Conservation (phyloP, 768 basidiomycete species). For the Crepidotus variabilis region DNA sequence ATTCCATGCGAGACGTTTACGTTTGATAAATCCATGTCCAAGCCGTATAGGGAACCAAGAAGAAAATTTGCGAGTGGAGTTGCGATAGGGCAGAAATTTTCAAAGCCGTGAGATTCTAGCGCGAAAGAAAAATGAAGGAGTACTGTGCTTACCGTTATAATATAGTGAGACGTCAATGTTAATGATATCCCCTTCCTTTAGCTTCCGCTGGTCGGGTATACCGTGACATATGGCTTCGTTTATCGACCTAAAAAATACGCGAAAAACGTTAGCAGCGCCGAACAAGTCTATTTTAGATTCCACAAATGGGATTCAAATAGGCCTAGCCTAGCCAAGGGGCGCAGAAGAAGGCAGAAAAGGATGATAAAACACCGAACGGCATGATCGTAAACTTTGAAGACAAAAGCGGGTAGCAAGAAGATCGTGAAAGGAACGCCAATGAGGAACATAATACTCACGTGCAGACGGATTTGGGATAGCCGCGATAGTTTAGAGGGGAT, state of each 20-base stretch:
- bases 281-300: not conserved
- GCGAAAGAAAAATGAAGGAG: not conserved
- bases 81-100: not conserved
- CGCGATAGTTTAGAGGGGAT: constrained; percentile 86
- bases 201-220: constrained; percentile 81
- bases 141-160: constrained; percentile 53
- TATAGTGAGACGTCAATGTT: constrained; percentile 89
- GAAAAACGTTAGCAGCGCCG: constrained; percentile 2
- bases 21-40: too few relatives aligned
- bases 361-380: not conserved
- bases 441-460: constrained; percentile 55
- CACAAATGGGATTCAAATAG: too few relatives aligned
- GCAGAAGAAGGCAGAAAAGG: not conserved
- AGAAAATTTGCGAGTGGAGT: not conserved
- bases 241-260: constrained; percentile 53
- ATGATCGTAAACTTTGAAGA: not conserved
- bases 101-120: not conserved
- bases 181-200: constrained; percentile 92
- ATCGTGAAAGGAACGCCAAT: not conserved
- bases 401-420: not conserved
- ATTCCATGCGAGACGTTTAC: too few relatives aligned
- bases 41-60: not conserved
- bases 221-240: constrained; percentile 99
- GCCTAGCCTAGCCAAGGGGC: not conserved
- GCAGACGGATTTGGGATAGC: constrained; percentile 95